phyloP scores from a whole-genome alignment of 441 rosid genomes.

The Bruguiera hainesii region DNA sequence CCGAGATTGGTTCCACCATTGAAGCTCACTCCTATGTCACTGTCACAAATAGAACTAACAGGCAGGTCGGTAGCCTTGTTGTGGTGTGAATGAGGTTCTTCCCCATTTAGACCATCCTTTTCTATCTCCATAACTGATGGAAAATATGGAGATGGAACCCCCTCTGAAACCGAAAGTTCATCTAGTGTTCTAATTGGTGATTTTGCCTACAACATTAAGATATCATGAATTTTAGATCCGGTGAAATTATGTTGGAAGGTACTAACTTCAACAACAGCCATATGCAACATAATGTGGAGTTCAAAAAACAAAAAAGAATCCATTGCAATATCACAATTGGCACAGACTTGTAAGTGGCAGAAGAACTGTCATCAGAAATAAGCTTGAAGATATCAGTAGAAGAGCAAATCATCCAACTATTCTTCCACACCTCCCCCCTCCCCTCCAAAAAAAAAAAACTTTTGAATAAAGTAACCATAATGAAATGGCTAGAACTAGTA shows the following conservation, averaged over 20 bases:
- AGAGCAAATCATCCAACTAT: too few species aligned
- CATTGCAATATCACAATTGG: too few species aligned
- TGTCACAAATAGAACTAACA: slow-evolving; percentile 22
- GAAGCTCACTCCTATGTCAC: slow-evolving; percentile 14
- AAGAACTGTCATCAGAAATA: too few species aligned
- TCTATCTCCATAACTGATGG: slow-evolving; percentile 53
- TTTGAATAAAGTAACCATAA: too few species aligned
- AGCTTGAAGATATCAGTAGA: too few species aligned
- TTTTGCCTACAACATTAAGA: slow-evolving; percentile 51
- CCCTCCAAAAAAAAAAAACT: too few species aligned
- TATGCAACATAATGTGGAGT: neutral
- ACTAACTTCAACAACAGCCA: neutral
- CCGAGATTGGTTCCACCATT: slow-evolving; percentile 32
- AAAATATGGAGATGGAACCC: slow-evolving; percentile 64
- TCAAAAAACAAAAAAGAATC: neutral
- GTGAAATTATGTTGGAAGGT: neutral
- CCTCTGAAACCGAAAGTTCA: slow-evolving; percentile 69
- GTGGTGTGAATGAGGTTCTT: slow-evolving; percentile 29
- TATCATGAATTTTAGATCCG: neutral
- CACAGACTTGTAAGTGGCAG: too few species aligned
- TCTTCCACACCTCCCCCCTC: too few species aligned
- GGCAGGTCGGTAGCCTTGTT: slow-evolving; percentile 16
- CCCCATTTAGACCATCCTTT: slow-evolving; percentile 25
- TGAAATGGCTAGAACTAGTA: too few species aligned
- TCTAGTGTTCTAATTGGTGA: slow-evolving; percentile 82